Evolutionary conservation across 305 asterid genomes (phyloP).

Genomic region (Solanum aculeatissimum): DNA sequence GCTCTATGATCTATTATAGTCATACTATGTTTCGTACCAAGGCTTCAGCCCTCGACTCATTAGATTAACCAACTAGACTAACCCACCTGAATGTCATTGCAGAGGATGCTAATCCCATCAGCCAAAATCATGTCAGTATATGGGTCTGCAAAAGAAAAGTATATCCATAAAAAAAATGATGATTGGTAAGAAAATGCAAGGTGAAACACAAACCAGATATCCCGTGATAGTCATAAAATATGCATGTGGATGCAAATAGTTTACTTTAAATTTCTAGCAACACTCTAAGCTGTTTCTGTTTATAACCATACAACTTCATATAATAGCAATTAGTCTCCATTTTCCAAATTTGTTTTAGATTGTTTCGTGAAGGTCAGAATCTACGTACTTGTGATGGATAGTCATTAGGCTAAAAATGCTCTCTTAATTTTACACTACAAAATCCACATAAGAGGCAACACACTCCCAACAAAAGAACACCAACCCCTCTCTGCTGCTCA

Average conservation of each 20-base stretch:
- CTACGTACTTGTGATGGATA: neutral
- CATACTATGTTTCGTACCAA: too few relatives aligned
- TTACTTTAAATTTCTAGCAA: neutral
- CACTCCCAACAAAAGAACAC: neutral
- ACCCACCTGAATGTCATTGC: conserved; percentile 86
- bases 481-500: neutral
- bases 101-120: conserved; percentile 81
- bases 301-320: neutral
- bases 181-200: neutral
- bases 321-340: neutral
- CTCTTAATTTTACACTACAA: neutral
- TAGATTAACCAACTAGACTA: conserved; percentile 4
- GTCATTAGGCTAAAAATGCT: neutral
- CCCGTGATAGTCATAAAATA: neutral
- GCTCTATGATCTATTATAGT: too few relatives aligned
- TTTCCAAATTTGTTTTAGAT: neutral
- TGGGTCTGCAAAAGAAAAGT: conserved; percentile 48
- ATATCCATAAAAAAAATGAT: neutral
- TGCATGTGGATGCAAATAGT: neutral
- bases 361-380: neutral
- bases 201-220: neutral
- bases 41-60: neutral
- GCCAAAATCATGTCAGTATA: conserved; percentile 86
- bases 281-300: neutral
- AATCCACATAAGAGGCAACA: neutral